Percentiles rank a stretch among this genome's conserved stretches.
Conservation (phyloP, 371 early-diverging fungal species). For the Lichtheimia ornata region DNA sequence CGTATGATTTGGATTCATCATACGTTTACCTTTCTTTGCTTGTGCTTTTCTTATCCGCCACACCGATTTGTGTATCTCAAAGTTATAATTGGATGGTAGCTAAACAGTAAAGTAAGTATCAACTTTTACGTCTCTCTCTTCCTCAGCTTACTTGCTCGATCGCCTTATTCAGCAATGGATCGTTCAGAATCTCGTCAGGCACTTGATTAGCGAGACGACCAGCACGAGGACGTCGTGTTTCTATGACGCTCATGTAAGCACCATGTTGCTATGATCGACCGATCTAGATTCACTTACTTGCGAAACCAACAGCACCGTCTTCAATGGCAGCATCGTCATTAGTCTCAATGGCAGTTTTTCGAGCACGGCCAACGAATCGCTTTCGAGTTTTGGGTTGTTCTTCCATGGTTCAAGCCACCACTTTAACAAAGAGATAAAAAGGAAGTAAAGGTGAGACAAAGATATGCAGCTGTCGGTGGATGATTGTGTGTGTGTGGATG, state of each 20-base stretch:
- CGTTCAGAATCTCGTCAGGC: constrained; percentile 84
- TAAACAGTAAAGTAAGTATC: constrained; percentile 14
- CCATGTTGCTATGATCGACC: background rate
- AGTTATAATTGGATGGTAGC: constrained; percentile 98
- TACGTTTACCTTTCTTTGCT: constrained; percentile 70
- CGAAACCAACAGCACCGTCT: constrained; percentile 56
- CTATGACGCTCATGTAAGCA: constrained; percentile 3
- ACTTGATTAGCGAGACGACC: constrained; percentile 74
- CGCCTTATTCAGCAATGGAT: constrained; percentile 78
- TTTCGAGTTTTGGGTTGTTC: constrained; percentile 23
- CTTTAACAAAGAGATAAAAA: too few relatives aligned
- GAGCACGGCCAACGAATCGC: constrained; percentile 65
- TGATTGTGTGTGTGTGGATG: too few relatives aligned
- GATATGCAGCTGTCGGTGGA: too few relatives aligned
- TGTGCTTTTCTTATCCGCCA: constrained; percentile 84
- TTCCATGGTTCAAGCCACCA: too few relatives aligned
- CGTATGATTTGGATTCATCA: background rate
- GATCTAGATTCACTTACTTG: constrained; percentile 27
- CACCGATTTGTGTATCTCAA: constrained; percentile 98
- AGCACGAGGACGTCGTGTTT: constrained; percentile 24
- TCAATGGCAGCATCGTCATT: constrained; percentile 47
- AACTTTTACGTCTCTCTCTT: background rate
- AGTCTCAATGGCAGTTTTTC: constrained; percentile 27
- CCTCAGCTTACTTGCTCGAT: constrained; percentile 61
- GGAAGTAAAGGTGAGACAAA: too few relatives aligned